phyloP scores from a whole-genome alignment of 345 rosid species.

The Lenwebbia sp. region DNA sequence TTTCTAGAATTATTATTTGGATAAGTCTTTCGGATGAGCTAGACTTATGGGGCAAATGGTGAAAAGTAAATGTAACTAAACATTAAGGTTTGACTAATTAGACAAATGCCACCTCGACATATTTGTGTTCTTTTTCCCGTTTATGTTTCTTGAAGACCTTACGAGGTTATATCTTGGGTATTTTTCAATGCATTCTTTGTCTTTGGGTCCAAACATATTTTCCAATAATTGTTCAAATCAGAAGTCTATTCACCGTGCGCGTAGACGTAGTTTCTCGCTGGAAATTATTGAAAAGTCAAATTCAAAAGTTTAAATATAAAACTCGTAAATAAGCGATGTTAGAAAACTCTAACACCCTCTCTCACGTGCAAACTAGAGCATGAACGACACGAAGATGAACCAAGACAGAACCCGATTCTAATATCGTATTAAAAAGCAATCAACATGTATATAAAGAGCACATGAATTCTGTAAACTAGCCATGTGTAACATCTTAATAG shows the following conservation, averaged over 20 bases:
- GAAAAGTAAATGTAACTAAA: background rate
- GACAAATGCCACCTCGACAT: background rate
- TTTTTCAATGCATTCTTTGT: background rate
- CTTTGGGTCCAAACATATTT: too few species aligned
- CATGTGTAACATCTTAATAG: too few species aligned
- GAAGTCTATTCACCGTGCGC: background rate
- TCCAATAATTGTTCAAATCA: background rate
- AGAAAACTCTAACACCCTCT: background rate
- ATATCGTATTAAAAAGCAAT: too few species aligned
- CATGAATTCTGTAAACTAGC: too few species aligned
- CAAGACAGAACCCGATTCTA: too few species aligned
- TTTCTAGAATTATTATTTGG: background rate
- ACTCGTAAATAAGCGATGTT: background rate
- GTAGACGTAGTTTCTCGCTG: fast-evolving
- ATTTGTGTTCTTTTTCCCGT: background rate
- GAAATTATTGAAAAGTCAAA: background rate
- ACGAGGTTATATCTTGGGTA: background rate
- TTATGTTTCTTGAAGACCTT: background rate
- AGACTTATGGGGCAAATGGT: background rate
- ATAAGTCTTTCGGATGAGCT: background rate
- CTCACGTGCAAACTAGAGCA: background rate
- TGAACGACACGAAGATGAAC: too few species aligned
- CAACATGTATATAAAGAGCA: too few species aligned
- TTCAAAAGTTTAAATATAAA: fast-evolving
- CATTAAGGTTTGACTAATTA: background rate